Evolutionary conservation across 1,139 yeast genomes (phyloP), one percentile per base, ranked within the genome.

Genomic region (Suhomyces maxii): DNA sequence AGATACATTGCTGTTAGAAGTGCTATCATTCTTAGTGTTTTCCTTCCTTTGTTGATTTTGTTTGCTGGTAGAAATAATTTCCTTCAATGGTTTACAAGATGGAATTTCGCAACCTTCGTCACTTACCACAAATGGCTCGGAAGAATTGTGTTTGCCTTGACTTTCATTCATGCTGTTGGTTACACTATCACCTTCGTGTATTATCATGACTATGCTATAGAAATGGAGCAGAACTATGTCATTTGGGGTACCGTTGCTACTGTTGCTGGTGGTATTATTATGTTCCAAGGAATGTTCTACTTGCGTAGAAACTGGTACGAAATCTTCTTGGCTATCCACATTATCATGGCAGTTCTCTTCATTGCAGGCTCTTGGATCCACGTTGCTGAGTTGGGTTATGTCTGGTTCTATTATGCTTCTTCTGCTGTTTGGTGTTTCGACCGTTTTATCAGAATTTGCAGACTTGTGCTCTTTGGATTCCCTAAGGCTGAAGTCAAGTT

Each of bases 21-120:
- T 2, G 73, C 73, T 3, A 67, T 68, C 34, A 52, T 64, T n/a
- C 64, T 63, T 1, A 58, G 68, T 7, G 56, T 61, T 26, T 51
- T 60, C 32, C 59, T 67, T 48, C 77, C 78, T 8, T 56, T 72
- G 44, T 53, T 68, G 23, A 60, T 71, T 36, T 54, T 73, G 31
- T 71, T 73, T 57, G 77, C 75, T n/a, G 78, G 78, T 3, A 59
- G 78, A 42, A 73, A 73, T 53, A 73, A 73, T 54, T 66, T 73
- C 46, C 60, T 72, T 47, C 73, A 65, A 49, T 72, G 76, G 74
- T 33, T 68, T n/a, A 69, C 76, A 2, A 64, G 73, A 12, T 66
- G 72, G 69, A 59, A 65, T 44, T 73, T 58, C 53, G 61, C 71
- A 34, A 64, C 73, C 11, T 71, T 66, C 55, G 57, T 71, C 38